Percentiles rank a stretch among this genome's conserved stretches.
Conservation (phyloP, 2,329 filamentous ascomycete species). For the Apiospora rasikravindrae region DNA sequence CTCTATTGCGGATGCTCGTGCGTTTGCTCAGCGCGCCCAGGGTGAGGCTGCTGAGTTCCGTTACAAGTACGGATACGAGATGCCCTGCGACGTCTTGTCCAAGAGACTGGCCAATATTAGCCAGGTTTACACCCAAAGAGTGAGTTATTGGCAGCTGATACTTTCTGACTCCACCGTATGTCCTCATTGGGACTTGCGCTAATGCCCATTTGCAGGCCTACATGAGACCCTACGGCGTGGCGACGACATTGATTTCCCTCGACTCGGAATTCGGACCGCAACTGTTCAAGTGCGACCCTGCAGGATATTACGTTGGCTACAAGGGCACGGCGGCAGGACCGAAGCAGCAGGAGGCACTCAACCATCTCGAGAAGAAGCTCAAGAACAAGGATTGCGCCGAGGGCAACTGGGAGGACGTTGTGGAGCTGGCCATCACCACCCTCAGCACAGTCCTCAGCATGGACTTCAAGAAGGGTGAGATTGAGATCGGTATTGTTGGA, state of each 20-base stretch:
- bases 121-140: slow-evolving; percentile 97
- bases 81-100: slow-evolving; percentile 95
- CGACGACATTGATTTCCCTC: slow-evolving; percentile 91
- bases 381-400: slow-evolving; percentile 97
- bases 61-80: slow-evolving; percentile 99
- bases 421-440: slow-evolving; percentile 94
- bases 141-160: slow-evolving; percentile 48
- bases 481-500: slow-evolving; percentile 97
- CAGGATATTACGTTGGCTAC: slow-evolving; percentile 98
- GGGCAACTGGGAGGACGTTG: slow-evolving; percentile 95
- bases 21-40: slow-evolving; percentile 89
- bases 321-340: slow-evolving; percentile 97
- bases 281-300: slow-evolving; percentile 97
- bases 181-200: slow-evolving; percentile 31
- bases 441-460: slow-evolving; percentile 96
- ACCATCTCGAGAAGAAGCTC: slow-evolving; percentile 99
- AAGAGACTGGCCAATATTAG: slow-evolving; percentile 99
- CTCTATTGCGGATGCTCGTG: slow-evolving; percentile 95
- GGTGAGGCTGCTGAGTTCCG: slow-evolving; percentile 96
- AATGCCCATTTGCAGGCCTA: slow-evolving; percentile 66
- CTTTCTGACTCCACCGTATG: slow-evolving; percentile 15
- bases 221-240: slow-evolving; percentile 97
- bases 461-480: slow-evolving; percentile 99
- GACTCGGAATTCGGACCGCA: slow-evolving; percentile 92
- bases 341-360: slow-evolving; percentile 98